Evolutionary conservation across 1,139 yeast genomes (phyloP).

Genomic region (Hansenula lynferdii): DNA sequence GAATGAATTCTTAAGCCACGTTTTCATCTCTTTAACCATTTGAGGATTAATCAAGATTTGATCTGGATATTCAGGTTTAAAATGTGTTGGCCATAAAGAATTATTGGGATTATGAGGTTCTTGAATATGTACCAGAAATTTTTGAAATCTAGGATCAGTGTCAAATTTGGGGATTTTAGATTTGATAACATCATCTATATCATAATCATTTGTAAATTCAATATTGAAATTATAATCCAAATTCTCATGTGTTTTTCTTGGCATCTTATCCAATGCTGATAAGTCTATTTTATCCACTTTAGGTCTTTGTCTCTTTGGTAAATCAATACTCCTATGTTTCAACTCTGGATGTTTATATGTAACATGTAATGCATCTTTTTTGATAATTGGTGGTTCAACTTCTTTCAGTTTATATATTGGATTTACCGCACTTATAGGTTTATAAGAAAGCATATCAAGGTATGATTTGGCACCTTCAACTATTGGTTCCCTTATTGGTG

Average conservation of each 20-base stretch:
- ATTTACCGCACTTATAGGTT: slow-evolving; percentile 5
- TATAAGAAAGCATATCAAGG: slow-evolving; percentile 7
- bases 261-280: not conserved
- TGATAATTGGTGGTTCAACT: slow-evolving; percentile 9
- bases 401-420: slow-evolving; percentile 17
- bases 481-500: slow-evolving; percentile 8
- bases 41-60: slow-evolving; percentile 33
- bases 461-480: slow-evolving; percentile 8
- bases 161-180: slow-evolving; percentile 16
- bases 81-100: slow-evolving; percentile 39
- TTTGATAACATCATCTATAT: slow-evolving; percentile 2
- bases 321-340: slow-evolving; percentile 6
- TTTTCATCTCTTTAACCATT: slow-evolving; percentile 26
- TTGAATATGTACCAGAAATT: slow-evolving; percentile 14
- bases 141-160: slow-evolving; percentile 21
- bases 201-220: not conserved
- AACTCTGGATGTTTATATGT: slow-evolving; percentile 4
- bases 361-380: slow-evolving; percentile 13
- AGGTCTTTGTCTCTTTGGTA: slow-evolving; percentile 4
- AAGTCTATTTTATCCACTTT: slow-evolving; percentile 4
- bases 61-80: slow-evolving; percentile 35
- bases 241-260: not conserved
- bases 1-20: slow-evolving; percentile 51
- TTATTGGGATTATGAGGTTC: not conserved
- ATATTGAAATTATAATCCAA: not conserved